Evolutionary conservation across 2,329 filamentous ascomycete genomes (phyloP), one percentile per base, ranked within the genome.

Genomic region (Piedraia hortae): DNA sequence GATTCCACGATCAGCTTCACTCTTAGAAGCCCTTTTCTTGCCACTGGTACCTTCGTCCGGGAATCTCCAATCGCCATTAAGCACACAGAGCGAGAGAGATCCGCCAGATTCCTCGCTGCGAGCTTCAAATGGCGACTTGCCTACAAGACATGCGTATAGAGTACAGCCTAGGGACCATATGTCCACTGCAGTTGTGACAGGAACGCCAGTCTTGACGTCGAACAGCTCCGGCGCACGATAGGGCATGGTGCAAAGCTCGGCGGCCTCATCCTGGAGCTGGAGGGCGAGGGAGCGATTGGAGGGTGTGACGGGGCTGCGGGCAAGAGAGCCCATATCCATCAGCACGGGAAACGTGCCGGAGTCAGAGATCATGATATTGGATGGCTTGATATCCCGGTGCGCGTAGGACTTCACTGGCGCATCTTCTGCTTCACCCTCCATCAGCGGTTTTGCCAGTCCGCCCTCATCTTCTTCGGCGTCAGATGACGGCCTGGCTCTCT

Each of bases 331-430:
- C 12, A 97, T 65, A 43, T 97, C 85, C 85, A 97, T 97, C 16
- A 97, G 61, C 36, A 97, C 85, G 3, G 85, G 82, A 14, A 67
- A 68, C 27, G 66, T 61, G 34, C 85, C 85, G 36, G 77, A 66
- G 43, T 93, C 82, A 33, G 74, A 71, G 34, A 97, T 90, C 85
- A 97, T 97, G 41, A 97, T 89, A 49, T 97, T 97, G 26, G 78
- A 82, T 36, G 85, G 85, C 47, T 97, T 97, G 44, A 97, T 90
- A 47, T 97, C 85, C 34, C 85, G 59, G 47, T 97, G 85, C 29
- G 85, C 74, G 45, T 90, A 97, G 10, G 78, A 74, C 34, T 73
- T 59, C 28, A 62, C 53, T 26, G 65, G 62, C 8, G 72, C 70
- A 6, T 67, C 62, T 19, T 60, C 59, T 20, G 67, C 57, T 42